Percentiles rank a stretch among this genome's conserved stretches.
phyloP scores from a whole-genome alignment of 495 filamentous ascomycete species.

The Neurospora tetrasperma region DNA sequence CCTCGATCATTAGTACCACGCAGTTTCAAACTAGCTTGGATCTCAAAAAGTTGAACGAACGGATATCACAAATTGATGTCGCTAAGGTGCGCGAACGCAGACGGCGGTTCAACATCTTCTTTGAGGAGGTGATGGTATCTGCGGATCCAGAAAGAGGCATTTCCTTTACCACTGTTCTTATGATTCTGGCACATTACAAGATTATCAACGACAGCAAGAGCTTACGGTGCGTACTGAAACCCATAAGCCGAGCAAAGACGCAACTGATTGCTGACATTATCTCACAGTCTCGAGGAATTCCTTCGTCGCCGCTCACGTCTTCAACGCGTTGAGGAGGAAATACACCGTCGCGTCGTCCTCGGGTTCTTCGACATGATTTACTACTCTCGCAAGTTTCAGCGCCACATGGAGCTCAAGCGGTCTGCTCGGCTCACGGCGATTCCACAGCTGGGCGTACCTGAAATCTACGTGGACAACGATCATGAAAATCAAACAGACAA shows the following conservation, averaged over 20 bases:
- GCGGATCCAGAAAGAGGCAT: conserved; percentile 81
- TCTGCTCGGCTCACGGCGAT: conserved; percentile 64
- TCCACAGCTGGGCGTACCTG: conserved; percentile 76
- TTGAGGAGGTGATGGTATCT: conserved; percentile 90
- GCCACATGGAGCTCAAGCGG: conserved; percentile 52
- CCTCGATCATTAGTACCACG: conserved; percentile 39
- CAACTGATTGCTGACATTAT: conserved; percentile 8
- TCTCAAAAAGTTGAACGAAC: conserved; percentile 59
- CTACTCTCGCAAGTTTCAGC: conserved; percentile 76
- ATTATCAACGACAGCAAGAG: conserved; percentile 98
- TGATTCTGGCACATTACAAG: conserved; percentile 98
- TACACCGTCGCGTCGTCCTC: conserved; percentile 75
- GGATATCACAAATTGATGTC: conserved; percentile 68
- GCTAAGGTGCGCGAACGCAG: conserved; percentile 60
- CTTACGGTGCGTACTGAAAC: conserved; percentile 47
- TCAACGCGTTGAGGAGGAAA: conserved; percentile 92
- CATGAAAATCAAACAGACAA: conserved; percentile 16
- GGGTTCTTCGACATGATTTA: conserved; percentile 95
- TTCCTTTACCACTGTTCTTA: conserved; percentile 84
- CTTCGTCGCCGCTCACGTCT: conserved; percentile 80
- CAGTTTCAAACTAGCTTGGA: conserved; percentile 55
- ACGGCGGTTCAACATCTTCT: conserved; percentile 78
- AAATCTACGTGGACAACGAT: conserved; percentile 76
- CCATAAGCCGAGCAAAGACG: not conserved
- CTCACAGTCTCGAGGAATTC: conserved; percentile 74